Base-by-base conservation (phyloP, 1,284 basidiomycete species). In the Malassezia dermatis region DNA sequence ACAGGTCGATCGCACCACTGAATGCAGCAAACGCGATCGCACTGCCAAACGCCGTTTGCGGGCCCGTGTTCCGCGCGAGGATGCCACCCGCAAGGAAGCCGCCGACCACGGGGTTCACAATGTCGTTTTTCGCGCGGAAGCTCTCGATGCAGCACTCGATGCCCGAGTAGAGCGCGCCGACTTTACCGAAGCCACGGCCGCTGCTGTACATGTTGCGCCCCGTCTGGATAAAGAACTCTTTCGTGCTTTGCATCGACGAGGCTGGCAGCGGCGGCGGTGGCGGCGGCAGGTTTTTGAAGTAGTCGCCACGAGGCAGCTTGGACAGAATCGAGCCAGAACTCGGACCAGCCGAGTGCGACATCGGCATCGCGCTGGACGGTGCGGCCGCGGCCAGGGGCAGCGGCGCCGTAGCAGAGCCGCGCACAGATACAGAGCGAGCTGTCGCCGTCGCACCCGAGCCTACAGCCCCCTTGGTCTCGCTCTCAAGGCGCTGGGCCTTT, bases 141-240 rank as follows among this genome's bases (percentile, higher is more conserved):
- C 86, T 88, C 78, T 98, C 93, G 56, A 96, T 86, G 60, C 89
- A 84, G 71, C 93, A 98, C 77, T 98, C 94, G 13, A 89, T 84
- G 27, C 91, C 90, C 15, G 88, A 85, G 75, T 89, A 98, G 45
- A 98, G 71, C 5, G 87, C 88, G 15, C 91, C 93, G 44, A 98
- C 88, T 78, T 93, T 94, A 1, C 85, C 91, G 69, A 96, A 96
- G 0, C 89, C 87, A 73, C 86, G 89, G 12, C 93, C 93, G 50
- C 81, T 86, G 28, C 81, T 79, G 82, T 83, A 91, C 89, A 96
- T 94, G 42, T 84, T 85, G 62, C 81, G 83, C 0, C 91, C 93
- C 84, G 95, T 96, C 64, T 96, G 91, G 71, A 84, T 88, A 76
- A 96, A 88, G 37, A 94, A 84, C 64, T 86, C 84, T 43, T 82